Evolutionary conservation across 345 rosid genomes (phyloP), one percentile per base, ranked within the genome.

Genomic region (Populus deltoides): DNA sequence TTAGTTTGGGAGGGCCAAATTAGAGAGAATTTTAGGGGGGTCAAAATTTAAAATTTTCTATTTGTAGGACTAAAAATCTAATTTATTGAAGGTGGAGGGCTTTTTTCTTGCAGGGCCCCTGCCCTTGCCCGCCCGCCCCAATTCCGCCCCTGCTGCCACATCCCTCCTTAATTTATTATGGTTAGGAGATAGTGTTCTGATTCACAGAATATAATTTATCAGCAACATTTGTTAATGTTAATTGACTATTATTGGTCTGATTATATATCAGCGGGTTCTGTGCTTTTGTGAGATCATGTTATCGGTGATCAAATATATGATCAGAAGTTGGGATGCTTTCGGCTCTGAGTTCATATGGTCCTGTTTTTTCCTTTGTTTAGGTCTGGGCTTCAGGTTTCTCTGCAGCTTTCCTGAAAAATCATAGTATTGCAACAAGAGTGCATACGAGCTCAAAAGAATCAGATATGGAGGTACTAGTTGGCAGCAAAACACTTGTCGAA

Each of bases 381-480:
- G 99, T 94, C 45, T 97, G 98, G 98, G 98, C 98, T 65, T 94
- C 96, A 0, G 99, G 99, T 77, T 97, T 94, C 85, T 92, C 93
- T 7, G 99, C 99, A 1, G 99, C 99, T 18, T 87, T 97, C 82
- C 90, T 97, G 69, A 97, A 97, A 82, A 97, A 94, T 85, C 80
- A 78, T 47, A 97, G 98, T 25, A 82, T 94, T 78, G 98, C 98
- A 29, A 89, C 97, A 27, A 97, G 91, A 85, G 93, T 89, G 68
- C 75, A 78, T 17, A 39, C 68, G 9, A 80, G 75, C 63, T 78
- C 81, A 17, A 78, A 80, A 31, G 86, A 81, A 71, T 80, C 87
- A 53, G 81, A 66, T 71, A 38, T 78, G 41, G 85, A 79, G 31
- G 39, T 84, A 24, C 62, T 45, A 53, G 74, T 73, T 22, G 81